Base-by-base conservation (phyloP, 2,329 filamentous ascomycete genomes). In the Cercospora sp. region DNA sequence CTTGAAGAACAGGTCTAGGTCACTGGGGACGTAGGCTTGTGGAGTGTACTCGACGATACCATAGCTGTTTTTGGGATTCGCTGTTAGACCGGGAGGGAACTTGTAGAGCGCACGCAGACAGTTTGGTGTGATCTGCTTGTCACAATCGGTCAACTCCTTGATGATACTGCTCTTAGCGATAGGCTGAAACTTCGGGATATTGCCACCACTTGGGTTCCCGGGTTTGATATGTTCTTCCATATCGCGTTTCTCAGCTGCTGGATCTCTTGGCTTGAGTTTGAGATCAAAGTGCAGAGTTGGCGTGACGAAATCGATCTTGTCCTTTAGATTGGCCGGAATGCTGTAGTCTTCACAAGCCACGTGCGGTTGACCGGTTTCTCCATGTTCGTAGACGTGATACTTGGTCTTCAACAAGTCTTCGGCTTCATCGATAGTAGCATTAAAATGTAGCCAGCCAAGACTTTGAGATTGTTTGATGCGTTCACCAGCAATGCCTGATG, bases 301-400 rank as follows among this genome's bases (percentile, higher is more conserved):
- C 0, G 83, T 87, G 42, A 88, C 82, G 74, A 87, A 87, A 76
- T 88, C 85, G 62, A 88, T 79, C 66, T 87, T 84, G 10, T 79
- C 70, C 53, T 79, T 79, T 13, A 87, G 71, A 48, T 82, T 74
- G 30, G 79, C 78, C 1, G 85, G 85, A 5, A 87, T 76, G 67
- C 85, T 84, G 73, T 86, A 80, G 74, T 73, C 74, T 62, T 80
- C 79, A 64, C 79, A 81, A 26, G 79, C 80, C 40, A 82, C 74
- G 48, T 79, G 78, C 61, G 75, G 74, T 36, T 76, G 76, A 0
- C 84, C 87, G 57, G 85, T 78, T 6, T 83, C 78, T 12, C 83
- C 83, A 76, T 88, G 85, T 75, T 90, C 87, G 68, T 86, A 85
- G 40, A 88, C 82, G 65, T 88, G 86, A 61, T 85, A 88, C 70